phyloP scores from a whole-genome alignment of 1,284 basidiomycete genomes.

The Heterobasidion irregulare region DNA sequence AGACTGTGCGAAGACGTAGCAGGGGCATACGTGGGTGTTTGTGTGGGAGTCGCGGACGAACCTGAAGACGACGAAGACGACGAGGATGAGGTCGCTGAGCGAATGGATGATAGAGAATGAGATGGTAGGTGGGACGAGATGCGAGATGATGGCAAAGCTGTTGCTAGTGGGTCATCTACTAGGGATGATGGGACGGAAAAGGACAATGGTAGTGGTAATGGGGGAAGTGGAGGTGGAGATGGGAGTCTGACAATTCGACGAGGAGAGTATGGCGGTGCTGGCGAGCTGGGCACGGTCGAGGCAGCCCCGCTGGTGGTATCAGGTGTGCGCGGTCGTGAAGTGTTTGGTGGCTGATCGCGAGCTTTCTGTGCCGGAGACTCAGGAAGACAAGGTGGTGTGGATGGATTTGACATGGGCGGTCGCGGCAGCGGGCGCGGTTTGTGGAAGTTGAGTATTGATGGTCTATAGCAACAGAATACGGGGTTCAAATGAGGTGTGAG shows the following conservation, averaged over 20 bases:
- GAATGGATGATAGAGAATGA: background rate
- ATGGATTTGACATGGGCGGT: background rate
- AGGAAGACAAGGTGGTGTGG: constrained; percentile 2
- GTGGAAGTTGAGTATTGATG: background rate
- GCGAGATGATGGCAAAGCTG: background rate
- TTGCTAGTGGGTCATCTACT: background rate
- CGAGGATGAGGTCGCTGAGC: background rate
- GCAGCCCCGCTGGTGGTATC: background rate
- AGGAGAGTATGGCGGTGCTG: background rate
- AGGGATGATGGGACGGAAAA: background rate
- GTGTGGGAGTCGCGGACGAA: background rate
- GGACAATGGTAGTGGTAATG: background rate
- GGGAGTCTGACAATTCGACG: background rate
- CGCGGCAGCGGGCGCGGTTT: background rate
- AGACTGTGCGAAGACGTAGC: background rate
- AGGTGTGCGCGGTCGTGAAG: background rate
- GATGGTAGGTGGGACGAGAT: background rate
- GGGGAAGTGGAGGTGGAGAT: background rate
- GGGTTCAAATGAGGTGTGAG: background rate
- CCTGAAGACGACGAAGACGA: background rate
- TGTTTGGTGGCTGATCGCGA: background rate
- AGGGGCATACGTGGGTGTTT: background rate
- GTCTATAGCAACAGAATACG: background rate
- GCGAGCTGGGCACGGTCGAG: background rate
- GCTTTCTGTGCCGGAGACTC: background rate